phyloP scores from a whole-genome alignment of 2,329 filamentous ascomycete genomes.

The Fusarium austroafricanum region DNA sequence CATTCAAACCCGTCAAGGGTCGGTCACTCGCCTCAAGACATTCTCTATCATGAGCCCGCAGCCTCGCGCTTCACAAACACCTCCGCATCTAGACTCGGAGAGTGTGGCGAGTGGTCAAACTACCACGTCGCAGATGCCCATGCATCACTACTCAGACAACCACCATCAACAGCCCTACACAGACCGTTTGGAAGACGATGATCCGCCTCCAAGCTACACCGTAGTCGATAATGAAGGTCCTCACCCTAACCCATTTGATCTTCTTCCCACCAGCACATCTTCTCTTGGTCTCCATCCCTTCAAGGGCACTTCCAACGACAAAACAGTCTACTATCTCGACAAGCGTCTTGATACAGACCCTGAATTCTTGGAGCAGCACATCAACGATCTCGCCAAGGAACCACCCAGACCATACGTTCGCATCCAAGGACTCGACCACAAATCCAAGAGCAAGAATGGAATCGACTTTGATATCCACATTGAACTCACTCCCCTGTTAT shows the following conservation, averaged over 20 bases:
- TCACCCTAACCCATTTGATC: conserved; percentile 25
- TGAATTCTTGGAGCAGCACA: conserved; percentile 57
- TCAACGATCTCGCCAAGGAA: conserved; percentile 56
- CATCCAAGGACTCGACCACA: conserved; percentile 64
- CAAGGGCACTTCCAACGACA: conserved; percentile 49
- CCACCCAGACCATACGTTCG: conserved; percentile 66
- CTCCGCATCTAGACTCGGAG: conserved; percentile 24
- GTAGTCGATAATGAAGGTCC: conserved; percentile 36
- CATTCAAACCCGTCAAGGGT: conserved; percentile 15
- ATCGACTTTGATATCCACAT: conserved; percentile 70
- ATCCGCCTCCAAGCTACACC: conserved; percentile 38
- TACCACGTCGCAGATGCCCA: conserved; percentile 32
- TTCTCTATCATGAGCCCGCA: conserved; percentile 24
- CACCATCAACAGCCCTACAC: conserved; percentile 20
- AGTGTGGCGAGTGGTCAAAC: conserved; percentile 31
- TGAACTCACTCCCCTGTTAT: conserved; percentile 70
- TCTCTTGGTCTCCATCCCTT: conserved; percentile 44
- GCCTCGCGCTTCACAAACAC: conserved; percentile 15
- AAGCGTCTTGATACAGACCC: conserved; percentile 59
- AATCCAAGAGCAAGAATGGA: conserved; percentile 57
- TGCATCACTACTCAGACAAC: conserved; percentile 39
- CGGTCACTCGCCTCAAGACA: background rate
- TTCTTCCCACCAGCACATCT: conserved; percentile 28
- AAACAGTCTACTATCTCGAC: conserved; percentile 58
- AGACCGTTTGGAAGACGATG: conserved; percentile 22